phyloP scores from a whole-genome alignment of 805 yeast species.

The Zygoascus biomembranicola region DNA sequence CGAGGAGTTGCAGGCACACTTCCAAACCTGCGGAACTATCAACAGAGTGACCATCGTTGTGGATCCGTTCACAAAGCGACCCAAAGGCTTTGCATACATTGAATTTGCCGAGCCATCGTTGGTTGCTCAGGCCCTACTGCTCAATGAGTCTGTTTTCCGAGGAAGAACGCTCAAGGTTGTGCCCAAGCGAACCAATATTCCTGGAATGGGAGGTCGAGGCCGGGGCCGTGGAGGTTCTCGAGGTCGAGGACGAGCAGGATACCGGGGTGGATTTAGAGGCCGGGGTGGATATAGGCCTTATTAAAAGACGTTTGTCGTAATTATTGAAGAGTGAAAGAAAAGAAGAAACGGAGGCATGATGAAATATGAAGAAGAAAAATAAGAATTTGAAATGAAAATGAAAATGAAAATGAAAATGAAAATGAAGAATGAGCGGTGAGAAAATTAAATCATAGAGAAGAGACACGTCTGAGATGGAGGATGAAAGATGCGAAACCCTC shows the following conservation, averaged over 20 bases:
- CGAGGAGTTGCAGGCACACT: conserved; percentile 68
- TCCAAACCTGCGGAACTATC: conserved; percentile 61
- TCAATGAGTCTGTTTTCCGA: conserved; percentile 57
- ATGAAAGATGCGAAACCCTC: too few relatives aligned
- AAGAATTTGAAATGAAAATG: neutral
- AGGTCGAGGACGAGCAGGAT: conserved; percentile 31
- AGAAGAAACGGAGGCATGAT: neutral
- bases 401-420: neutral
- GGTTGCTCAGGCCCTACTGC: conserved; percentile 55
- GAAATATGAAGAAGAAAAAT: neutral
- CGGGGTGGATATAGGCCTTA: conserved; percentile 42
- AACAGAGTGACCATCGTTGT: conserved; percentile 71
- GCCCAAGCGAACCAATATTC: conserved; percentile 75
- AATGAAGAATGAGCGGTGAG: neutral
- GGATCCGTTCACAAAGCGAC: conserved; percentile 69
- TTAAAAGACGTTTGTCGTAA: conserved; percentile 14
- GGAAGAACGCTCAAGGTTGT: conserved; percentile 67
- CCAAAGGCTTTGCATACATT: conserved; percentile 81
- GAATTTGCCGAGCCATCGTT: conserved; percentile 67
- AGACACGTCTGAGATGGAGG: too few relatives aligned
- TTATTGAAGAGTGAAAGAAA: neutral
- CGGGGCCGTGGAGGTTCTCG: conserved; percentile 42
- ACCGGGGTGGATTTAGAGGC: conserved; percentile 30
- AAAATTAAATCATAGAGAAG: neutral
- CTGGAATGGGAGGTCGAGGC: conserved; percentile 58